Conservation (phyloP, 768 basidiomycete genomes). For the Gautieria morchelliformis region DNA sequence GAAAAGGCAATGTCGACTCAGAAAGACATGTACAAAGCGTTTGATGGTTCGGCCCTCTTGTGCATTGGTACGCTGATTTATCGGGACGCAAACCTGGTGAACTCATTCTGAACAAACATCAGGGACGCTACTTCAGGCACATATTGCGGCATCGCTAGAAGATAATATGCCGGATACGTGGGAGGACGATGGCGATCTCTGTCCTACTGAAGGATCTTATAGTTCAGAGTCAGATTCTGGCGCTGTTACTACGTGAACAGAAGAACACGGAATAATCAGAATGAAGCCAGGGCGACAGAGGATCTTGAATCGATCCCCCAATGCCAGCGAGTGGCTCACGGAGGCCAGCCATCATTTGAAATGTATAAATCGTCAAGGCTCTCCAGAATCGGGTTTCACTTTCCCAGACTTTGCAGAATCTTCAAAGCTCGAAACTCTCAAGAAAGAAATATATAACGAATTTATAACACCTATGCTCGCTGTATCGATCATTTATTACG, state of each 20-base stretch:
- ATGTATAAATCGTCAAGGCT: too few species aligned
- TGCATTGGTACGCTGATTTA: slow-evolving; percentile 45
- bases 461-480: too few species aligned
- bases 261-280: neutral
- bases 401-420: too few species aligned
- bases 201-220: too few species aligned
- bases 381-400: too few species aligned
- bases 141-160: slow-evolving; percentile 37
- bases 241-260: neutral
- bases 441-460: too few species aligned
- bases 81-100: neutral
- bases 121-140: slow-evolving; percentile 67
- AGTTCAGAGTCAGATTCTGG: neutral
- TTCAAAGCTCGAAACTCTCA: too few species aligned
- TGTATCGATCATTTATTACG: too few species aligned
- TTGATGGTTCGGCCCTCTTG: slow-evolving; percentile 67
- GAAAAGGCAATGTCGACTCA: slow-evolving; percentile 11
- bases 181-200: slow-evolving; percentile 26
- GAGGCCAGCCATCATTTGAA: too few species aligned
- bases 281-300: neutral
- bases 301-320: neutral
- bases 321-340: too few species aligned
- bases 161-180: slow-evolving; percentile 35
- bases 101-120: neutral
- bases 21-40: slow-evolving; percentile 64